phyloP scores from a whole-genome alignment of 805 yeast genomes.

The Metschnikowia lachancei region DNA sequence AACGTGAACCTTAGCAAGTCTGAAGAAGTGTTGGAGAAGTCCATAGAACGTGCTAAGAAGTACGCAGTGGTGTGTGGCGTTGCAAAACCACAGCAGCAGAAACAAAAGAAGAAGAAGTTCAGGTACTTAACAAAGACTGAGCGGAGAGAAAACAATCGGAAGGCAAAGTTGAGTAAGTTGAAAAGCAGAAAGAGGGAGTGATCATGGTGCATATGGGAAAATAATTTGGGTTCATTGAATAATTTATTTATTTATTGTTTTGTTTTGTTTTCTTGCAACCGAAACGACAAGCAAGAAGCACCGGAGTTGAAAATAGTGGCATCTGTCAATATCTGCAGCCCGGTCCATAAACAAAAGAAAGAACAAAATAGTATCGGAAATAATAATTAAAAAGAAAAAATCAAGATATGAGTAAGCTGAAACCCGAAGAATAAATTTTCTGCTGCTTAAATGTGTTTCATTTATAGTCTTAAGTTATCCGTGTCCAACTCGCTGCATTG shows the following conservation, averaged over 20 bases:
- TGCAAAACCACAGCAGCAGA: constrained; percentile 36
- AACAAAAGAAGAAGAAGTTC: constrained; percentile 57
- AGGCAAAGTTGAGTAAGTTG: constrained; percentile 30
- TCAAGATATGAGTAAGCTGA: too few species aligned
- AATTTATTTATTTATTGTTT: neutral
- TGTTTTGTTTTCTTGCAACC: neutral
- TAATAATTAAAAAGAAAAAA: too few species aligned
- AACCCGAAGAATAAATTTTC: too few species aligned
- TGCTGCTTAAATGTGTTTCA: too few species aligned
- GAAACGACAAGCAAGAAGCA: neutral
- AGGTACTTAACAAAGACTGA: constrained; percentile 82
- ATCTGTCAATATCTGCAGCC: neutral
- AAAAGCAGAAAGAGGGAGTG: constrained; percentile 21
- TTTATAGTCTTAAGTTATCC: too few species aligned
- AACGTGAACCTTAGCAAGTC: constrained; percentile 69
- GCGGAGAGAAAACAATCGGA: constrained; percentile 50
- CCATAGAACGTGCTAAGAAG: constrained; percentile 75
- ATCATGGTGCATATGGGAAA: constrained; percentile 1
- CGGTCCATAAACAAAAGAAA: too few species aligned
- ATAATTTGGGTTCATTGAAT: constrained; percentile 1
- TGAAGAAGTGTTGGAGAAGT: constrained; percentile 65
- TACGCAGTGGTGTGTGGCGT: constrained; percentile 69
- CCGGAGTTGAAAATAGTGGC: neutral
- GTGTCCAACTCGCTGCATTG: too few species aligned
- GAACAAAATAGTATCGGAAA: too few species aligned